Base-by-base conservation (phyloP, 148 eudicot species). In the Silene latifolia region DNA sequence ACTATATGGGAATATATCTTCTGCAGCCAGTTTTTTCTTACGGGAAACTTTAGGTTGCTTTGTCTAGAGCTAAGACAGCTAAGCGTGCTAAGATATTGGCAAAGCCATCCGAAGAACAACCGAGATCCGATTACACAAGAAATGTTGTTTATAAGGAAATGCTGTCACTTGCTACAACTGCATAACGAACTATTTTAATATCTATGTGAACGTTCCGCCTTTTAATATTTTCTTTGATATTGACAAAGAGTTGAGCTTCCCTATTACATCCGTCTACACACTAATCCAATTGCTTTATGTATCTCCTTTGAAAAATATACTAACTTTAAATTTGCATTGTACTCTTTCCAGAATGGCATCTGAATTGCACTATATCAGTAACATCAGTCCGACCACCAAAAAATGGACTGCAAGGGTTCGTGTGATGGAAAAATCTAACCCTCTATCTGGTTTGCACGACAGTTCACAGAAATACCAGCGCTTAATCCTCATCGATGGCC, bases 31-130 rank as follows among this genome's bases (percentile, higher is more conserved):
- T 61, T 8, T 77, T 77, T 6, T 9, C 69, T 24, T 70, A 61
- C 61, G 80, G 74, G 1, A 70, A 77, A 32, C 3, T 77, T 0
- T 70, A 71, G 44, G 79, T 61, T 18, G 58, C 76, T 20, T 11
- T 73, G 19, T 73, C 76, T 1, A n/a, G 76, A 0, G 76, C 76
- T 20, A 44, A 47, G 8, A 73, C 67, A 19, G 29, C 25, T 0
- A 27, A 56, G 10, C 13, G 20, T 17, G 20, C 56, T 14, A 56
- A 72, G n/a, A 18, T 72, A 25, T 44, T 72, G 7, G 35, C 18
- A 57, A 56, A 57, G 19, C 63, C 74, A 15, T n/a, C 24, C 42
- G 23, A 69, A 20, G n/a, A 47, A 2, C 18, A 44, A 1, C 25
- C 58, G 5, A 4, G 12, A 35, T 17, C 19, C 7, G 6, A 69